Conservation (phyloP, 371 early-diverging fungal species). For the Syncephalastrum sp. region DNA sequence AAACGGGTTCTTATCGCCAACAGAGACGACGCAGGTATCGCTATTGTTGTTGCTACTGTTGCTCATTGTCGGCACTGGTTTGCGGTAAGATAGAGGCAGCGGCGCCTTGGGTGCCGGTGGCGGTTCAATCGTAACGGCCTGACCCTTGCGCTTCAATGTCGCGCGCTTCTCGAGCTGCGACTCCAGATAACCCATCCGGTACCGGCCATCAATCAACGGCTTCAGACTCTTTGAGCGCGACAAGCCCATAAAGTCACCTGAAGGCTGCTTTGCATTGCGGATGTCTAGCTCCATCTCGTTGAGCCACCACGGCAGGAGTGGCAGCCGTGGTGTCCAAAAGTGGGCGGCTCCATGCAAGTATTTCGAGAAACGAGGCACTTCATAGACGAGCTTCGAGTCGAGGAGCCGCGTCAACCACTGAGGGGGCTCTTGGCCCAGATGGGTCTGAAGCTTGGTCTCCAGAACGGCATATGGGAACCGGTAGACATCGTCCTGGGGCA, state of each 20-base stretch:
- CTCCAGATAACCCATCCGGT: constrained; percentile 49
- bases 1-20: constrained; percentile 29
- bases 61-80: background rate
- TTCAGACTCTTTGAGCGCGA: constrained; percentile 46
- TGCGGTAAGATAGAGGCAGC: no score
- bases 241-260: constrained; percentile 26
- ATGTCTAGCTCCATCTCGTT: constrained; percentile 90
- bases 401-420: constrained; percentile 94
- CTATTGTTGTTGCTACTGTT: constrained; percentile 4
- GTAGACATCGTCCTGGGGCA: constrained; percentile 63
- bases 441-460: constrained; percentile 92
- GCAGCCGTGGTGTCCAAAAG: constrained; percentile 79
- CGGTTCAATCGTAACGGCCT: background rate
- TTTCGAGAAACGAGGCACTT: constrained; percentile 98
- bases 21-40: constrained; percentile 6
- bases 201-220: constrained; percentile 41
- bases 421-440: constrained; percentile 83
- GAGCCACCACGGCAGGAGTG: constrained; percentile 96
- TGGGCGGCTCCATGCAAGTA: constrained; percentile 96
- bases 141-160: constrained; percentile 22
- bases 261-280: constrained; percentile 55
- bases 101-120: no score
- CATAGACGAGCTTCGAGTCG: constrained; percentile 88
- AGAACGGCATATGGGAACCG: constrained; percentile 47
- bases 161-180: constrained; percentile 36